Percentiles rank a stretch among this genome's conserved stretches.
These are phyloP conservation scores for Angomonas deanei DNA, from an alignment of 208 protist genomes.

Conservation along the genomic window DNA sequence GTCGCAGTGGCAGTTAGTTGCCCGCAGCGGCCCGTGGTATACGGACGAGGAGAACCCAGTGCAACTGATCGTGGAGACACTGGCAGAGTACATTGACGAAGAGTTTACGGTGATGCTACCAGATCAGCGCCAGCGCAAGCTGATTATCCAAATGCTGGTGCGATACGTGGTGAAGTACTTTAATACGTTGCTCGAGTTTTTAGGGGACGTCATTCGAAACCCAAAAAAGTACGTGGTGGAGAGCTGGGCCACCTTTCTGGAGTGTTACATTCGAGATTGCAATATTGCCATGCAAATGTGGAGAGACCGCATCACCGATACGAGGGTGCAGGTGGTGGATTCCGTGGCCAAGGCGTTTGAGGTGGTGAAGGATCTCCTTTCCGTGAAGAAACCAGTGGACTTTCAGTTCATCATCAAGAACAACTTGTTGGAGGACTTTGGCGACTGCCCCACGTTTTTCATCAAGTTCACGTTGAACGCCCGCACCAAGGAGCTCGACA, in stretches of 20 bases:
- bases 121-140: slow-evolving; percentile 50
- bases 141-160: slow-evolving; percentile 62
- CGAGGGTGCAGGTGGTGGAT: slow-evolving; percentile 46
- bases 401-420: slow-evolving; percentile 72
- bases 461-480: slow-evolving; percentile 65
- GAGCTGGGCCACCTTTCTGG: slow-evolving; percentile 61
- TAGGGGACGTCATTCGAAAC: slow-evolving; percentile 76
- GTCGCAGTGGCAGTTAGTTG: slow-evolving; percentile 65
- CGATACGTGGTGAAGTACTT: slow-evolving; percentile 76
- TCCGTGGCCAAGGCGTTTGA: slow-evolving; percentile 49
- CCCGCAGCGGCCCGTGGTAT: slow-evolving; percentile 72
- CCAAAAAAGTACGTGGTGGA: slow-evolving; percentile 62
- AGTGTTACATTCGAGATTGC: slow-evolving; percentile 63
- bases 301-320: slow-evolving; percentile 22
- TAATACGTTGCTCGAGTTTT: slow-evolving; percentile 65
- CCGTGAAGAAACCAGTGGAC: slow-evolving; percentile 60
- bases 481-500: slow-evolving; percentile 51
- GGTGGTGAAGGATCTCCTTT: slow-evolving; percentile 49
- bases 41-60: slow-evolving; percentile 57
- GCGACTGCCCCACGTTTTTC: slow-evolving; percentile 82
- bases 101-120: slow-evolving; percentile 73
- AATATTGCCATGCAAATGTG: slow-evolving; percentile 55
- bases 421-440: slow-evolving; percentile 76
- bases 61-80: slow-evolving; percentile 75
- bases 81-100: slow-evolving; percentile 79